Evolutionary conservation across 2,329 filamentous ascomycete species (phyloP), one percentile per base, ranked within the genome.

Genomic region (Cercospora zeae-maydis): DNA sequence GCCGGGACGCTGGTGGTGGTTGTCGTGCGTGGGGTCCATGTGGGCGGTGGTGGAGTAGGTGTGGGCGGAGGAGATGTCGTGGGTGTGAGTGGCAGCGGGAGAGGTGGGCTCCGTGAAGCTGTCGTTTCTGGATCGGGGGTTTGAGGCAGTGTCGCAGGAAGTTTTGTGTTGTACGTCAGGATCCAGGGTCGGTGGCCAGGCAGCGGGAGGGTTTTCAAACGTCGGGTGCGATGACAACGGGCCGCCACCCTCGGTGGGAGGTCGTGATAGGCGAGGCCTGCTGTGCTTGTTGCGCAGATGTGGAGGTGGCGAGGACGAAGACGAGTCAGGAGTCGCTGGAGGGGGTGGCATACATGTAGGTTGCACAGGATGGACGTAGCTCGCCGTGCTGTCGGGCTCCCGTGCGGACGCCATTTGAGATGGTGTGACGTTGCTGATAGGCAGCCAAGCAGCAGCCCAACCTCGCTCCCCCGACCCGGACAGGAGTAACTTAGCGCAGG

Each of bases 161-260:
- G 49, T 61, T 7, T 63, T 56, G 33, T 56, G 57, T 36, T 68
- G 59, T 37, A 57, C 63, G 27, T 70, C 69, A 31, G 69, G 58
- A 16, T 71, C 68, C n/a, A 66, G 70, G 11, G 66, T 70, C 5
- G 66, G 69, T 47, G 68, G 70, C 45, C 67, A 67, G 49, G 66
- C 62, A 47, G 57, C 61, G 59, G 66, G 62, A n/a, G 37, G 69
- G 65, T n/a, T 68, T 66, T 59, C 58, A 13, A 68, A 69, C 24
- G 74, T 70, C 9, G 74, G 74, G 60, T 76, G 73, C 19, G 73
- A 75, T 34, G 67, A 72, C 31, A 76, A 70, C 31, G 73, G 73
- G 14, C 74, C 74, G 36, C 73, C 72, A 62, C 71, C 71, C 31
- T 71, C 63, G 9, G 71, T 73, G 19, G 71, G 73, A 49, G 73